These are phyloP conservation scores for Penicillium silybi DNA, from an alignment of 495 filamentous ascomycete species.

Conservation along the genomic window DNA sequence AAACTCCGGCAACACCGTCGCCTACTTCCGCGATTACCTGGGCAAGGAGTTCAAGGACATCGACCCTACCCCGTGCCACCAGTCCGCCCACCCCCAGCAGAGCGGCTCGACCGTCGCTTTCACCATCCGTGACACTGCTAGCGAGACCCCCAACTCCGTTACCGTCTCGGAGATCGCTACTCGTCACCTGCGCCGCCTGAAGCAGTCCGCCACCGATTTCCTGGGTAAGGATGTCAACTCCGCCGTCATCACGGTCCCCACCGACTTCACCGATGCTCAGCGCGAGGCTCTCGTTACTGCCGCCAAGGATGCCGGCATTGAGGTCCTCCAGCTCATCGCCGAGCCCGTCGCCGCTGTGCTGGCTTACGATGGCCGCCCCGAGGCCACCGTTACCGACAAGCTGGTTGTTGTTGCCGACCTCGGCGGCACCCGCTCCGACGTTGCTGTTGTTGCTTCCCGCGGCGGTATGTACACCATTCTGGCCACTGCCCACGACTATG, in stretches of 20 bases:
- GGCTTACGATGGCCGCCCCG: slow-evolving; percentile 85
- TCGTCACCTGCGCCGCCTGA: slow-evolving; percentile 78
- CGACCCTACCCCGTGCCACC: slow-evolving; percentile 91
- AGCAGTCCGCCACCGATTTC: slow-evolving; percentile 82
- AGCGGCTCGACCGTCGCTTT: slow-evolving; percentile 71
- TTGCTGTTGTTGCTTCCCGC: slow-evolving; percentile 82
- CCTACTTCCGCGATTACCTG: slow-evolving; percentile 92
- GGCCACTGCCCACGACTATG: slow-evolving; percentile 91
- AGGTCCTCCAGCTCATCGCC: slow-evolving; percentile 86
- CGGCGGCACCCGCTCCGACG: slow-evolving; percentile 88
- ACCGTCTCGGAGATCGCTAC: slow-evolving; percentile 82
- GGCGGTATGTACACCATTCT: slow-evolving; percentile 96
- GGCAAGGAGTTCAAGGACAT: slow-evolving; percentile 95
- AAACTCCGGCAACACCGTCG: slow-evolving; percentile 87
- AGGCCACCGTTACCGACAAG: slow-evolving; percentile 74
- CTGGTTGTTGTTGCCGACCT: slow-evolving; percentile 88
- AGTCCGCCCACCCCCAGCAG: slow-evolving; percentile 85
- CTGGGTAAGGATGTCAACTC: slow-evolving; percentile 88
- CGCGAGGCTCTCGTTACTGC: slow-evolving; percentile 72
- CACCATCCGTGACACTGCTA: slow-evolving; percentile 71
- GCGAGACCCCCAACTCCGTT: slow-evolving; percentile 64
- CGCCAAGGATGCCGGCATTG: slow-evolving; percentile 76
- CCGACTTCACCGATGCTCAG: slow-evolving; percentile 85
- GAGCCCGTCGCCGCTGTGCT: slow-evolving; percentile 91
- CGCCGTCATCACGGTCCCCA: slow-evolving; percentile 89